Conservation (phyloP, 306 rosid species). For the Fagus crenata region DNA sequence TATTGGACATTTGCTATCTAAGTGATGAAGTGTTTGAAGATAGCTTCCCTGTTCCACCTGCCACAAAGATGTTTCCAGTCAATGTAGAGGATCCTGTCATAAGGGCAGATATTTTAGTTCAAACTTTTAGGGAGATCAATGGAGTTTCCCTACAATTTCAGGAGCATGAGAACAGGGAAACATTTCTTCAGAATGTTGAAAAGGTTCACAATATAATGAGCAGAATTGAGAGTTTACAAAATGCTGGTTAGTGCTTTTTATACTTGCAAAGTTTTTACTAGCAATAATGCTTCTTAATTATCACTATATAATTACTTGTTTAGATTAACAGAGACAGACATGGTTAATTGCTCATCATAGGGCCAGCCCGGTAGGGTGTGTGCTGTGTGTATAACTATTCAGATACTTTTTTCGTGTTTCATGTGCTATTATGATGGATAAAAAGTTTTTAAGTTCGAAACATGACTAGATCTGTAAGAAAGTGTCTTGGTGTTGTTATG, state of each 20-base stretch:
- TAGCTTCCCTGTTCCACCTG: conserved; percentile 53
- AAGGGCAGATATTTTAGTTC: conserved; percentile 84
- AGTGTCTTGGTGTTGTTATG: background rate
- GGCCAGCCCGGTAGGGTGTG: background rate
- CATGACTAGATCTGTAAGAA: background rate
- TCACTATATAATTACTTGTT: background rate
- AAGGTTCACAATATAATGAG: conserved; percentile 54
- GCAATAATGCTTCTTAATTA: background rate
- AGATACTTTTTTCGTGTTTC: no score
- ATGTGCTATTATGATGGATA: no score
- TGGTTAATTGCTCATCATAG: background rate
- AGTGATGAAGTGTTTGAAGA: conserved; percentile 69
- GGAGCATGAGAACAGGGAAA: conserved; percentile 56
- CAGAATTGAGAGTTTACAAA: conserved; percentile 55
- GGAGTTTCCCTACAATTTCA: conserved; percentile 51
- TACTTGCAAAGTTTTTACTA: conserved; percentile 4
- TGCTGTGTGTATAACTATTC: background rate
- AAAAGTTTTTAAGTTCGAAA: background rate
- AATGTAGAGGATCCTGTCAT: conserved; percentile 84
- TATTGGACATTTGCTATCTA: conserved; percentile 75
- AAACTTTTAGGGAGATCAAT: conserved; percentile 79
- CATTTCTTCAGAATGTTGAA: conserved; percentile 79
- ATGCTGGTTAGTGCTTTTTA: conserved; percentile 49
- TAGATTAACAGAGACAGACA: background rate
- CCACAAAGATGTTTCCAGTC: conserved; percentile 89